A percentile compares a stretch with the other conserved stretches of the same genome.
Evolutionary conservation across 139 green algal genomes (phyloP).

Genomic region (Tetradesmus lagerheimii): DNA sequence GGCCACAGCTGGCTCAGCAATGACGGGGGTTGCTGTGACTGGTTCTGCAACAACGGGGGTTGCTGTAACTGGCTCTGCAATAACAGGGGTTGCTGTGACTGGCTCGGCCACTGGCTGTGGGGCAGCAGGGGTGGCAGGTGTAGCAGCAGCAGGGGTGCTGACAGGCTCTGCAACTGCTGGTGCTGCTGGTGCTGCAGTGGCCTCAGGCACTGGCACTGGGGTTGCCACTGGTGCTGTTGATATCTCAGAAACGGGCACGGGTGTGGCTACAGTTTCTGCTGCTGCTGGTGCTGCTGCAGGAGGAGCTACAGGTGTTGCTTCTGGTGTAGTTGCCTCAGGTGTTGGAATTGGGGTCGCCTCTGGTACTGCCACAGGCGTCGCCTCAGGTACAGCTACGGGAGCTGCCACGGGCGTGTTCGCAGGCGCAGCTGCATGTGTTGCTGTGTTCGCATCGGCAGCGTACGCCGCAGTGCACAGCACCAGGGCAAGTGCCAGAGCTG

Average conservation of each 20-base stretch:
- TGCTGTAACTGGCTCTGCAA: not conserved
- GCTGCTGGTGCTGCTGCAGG: too few relatives aligned
- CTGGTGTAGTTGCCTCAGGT: not conserved
- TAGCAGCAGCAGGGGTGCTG: too few relatives aligned
- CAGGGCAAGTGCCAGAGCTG: slow-evolving; percentile 24
- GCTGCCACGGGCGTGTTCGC: not conserved
- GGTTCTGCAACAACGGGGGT: not conserved
- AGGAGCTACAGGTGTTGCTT: not conserved
- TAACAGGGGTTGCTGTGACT: not conserved
- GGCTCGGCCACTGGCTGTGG: not conserved
- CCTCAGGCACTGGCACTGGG: not conserved
- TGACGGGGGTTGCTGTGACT: not conserved
- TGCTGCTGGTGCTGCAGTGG: not conserved
- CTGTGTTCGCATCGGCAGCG: not conserved
- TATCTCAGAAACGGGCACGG: not conserved
- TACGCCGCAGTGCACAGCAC: not conserved
- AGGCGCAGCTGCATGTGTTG: not conserved
- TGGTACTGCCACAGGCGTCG: not conserved
- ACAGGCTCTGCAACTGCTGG: not conserved
- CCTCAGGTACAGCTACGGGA: not conserved
- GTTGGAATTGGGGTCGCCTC: not conserved
- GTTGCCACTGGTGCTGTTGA: not conserved
- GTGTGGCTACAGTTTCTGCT: not conserved
- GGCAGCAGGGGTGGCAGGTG: not conserved
- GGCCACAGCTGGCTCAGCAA: not conserved